Evolutionary conservation across 495 filamentous ascomycete species (phyloP), one percentile per base, ranked within the genome.

Genomic region (Lindgomyces ingoldianus): DNA sequence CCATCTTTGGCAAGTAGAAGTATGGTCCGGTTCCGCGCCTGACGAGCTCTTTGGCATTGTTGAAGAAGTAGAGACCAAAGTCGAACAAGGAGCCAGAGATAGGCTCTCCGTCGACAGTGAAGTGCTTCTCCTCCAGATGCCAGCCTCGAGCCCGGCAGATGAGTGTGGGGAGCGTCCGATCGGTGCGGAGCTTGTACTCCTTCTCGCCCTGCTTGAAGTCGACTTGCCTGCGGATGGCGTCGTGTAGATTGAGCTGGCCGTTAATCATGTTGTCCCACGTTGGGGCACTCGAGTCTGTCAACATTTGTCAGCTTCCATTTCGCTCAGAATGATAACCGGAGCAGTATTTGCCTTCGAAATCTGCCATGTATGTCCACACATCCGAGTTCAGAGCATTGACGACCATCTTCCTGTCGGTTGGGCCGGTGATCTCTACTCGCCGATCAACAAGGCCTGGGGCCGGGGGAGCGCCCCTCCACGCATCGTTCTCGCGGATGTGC

Each of bases 231-330:
- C 94, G 91, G 70, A 96, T 90, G 57, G 95, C 95, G 72, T 99
- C 94, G 80, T 98, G 96, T 61, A 99, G 82, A 81, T 99, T 99
- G 55, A 97, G 87, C 81, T 99, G 94, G 56, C 94, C 94, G 74
- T 94, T 94, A 79, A 97, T 85, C 93, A 99, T 97, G 82, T 98
- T 99, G 50, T 96, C 91, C 94, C 94, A 99, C 24, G 94, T 98
- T 29, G 94, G 94, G 24, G 95, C 94, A 75, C 85, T 96, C 3
- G 94, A 98, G 75, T 99, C 94, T 96, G 47, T 48, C 4, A 41
- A n/a, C 4, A 12, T 66, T 39, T 59, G 55, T 65, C 16, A 65
- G 55, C 19, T 48, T 26, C n/a, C 19, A 36, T 27, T 2, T 27
- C 16, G 42, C 14, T 26, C 27, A 54, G 45, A 44, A n/a, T n/a